Evolutionary conservation across 2,329 filamentous ascomycete species (phyloP).

Genomic region (Penicillium hesseltinei): DNA sequence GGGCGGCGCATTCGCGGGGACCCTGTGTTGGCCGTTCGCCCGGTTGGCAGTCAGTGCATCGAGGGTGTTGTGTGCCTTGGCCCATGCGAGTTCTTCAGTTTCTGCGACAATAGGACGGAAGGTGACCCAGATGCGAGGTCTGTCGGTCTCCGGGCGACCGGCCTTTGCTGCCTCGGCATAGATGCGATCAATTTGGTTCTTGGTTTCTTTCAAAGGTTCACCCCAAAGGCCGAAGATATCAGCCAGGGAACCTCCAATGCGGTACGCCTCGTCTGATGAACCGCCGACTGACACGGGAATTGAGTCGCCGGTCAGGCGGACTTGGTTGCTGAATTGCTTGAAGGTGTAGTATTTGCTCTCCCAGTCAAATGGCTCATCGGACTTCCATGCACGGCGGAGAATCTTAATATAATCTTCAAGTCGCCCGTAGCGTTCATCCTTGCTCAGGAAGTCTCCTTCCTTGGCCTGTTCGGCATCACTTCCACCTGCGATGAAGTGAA

Average conservation of each 20-base stretch:
- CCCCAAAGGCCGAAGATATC: conserved; percentile 66
- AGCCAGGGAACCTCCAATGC: conserved; percentile 57
- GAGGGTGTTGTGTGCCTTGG: conserved; percentile 57
- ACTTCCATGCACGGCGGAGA: conserved; percentile 58
- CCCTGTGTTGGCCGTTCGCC: conserved; percentile 35
- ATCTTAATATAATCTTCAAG: conserved; percentile 63
- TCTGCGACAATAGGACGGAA: conserved; percentile 62
- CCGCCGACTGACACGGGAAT: conserved; percentile 61
- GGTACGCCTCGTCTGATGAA: conserved; percentile 59
- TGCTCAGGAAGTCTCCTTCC: conserved; percentile 60
- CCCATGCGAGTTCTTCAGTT: conserved; percentile 62
- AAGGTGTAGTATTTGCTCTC: conserved; percentile 60
- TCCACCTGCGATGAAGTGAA: conserved; percentile 63
- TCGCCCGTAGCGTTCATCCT: conserved; percentile 58
- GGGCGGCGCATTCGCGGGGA: conserved; percentile 30
- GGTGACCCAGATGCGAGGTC: conserved; percentile 62
- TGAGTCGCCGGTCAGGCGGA: conserved; percentile 53
- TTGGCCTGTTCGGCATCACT: conserved; percentile 60
- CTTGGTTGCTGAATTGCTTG: conserved; percentile 56
- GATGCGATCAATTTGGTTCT: conserved; percentile 61
- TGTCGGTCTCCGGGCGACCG: conserved; percentile 52
- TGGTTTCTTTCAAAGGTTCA: conserved; percentile 62
- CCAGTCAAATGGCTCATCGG: conserved; percentile 60
- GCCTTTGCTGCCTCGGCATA: conserved; percentile 59
- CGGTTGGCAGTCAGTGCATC: conserved; percentile 51